Base-by-base conservation (phyloP, 768 basidiomycete species). In the Lanmaoa pseudosensibilis region DNA sequence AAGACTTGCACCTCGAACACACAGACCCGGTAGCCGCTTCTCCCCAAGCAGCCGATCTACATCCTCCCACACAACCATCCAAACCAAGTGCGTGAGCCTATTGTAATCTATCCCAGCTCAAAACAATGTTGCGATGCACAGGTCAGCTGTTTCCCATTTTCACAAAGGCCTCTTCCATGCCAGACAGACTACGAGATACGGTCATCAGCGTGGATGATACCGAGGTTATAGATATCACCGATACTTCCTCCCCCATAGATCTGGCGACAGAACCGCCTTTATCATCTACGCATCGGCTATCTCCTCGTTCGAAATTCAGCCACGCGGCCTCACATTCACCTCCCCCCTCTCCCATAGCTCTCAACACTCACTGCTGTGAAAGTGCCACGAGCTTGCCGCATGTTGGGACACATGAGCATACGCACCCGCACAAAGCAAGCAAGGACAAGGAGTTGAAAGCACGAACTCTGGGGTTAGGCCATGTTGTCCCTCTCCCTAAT, bases 401-500 rank as follows among this genome's bases (percentile, higher is more conserved):
- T 60, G 55, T 33, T 3, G 37, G 27, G 25, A 44, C 37, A 33
- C 50, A 21, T 16, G 53, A 38, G 15, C 30, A 41, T 33, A 48
- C 27, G 23, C 50, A 12, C 21, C 32, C 23, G 13, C 19, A 50
- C 43, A 40, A 39, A 39, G 46, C 48, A 39, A 57, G 39, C 43
- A 58, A 55, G 50, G 50, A 45, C 43, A 49, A 45, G 27, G 54
- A 41, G 15, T 32, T 19, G 2, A 51, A 39, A 18, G 51, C 50
- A 46, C 55, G 58, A 32, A 47, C 32, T 32, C 13, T 19, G 43
- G 53, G 52, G 3, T 50, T 19, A 21, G 55, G 52, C 39, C 52
- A 51, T 43, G 46, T 37, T 18, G 75, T 73, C 0, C 81, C 82
- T 21, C 81, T 79, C 63, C 88, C 88, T 32, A 72, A 74, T 60